phyloP scores from a whole-genome alignment of 345 rosid species.

The Laguncularia racemosa region DNA sequence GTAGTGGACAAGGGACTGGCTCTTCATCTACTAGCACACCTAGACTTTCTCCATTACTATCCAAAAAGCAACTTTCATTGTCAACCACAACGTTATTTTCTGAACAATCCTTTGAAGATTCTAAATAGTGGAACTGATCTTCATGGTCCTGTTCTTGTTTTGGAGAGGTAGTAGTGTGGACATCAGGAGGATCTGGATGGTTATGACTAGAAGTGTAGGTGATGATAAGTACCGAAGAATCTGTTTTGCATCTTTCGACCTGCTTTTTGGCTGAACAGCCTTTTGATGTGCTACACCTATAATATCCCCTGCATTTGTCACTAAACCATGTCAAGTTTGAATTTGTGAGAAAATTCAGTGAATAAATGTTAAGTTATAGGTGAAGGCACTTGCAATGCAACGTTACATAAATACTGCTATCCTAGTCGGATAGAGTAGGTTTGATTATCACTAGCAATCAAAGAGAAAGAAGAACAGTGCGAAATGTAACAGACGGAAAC shows the following conservation, averaged over 20 bases:
- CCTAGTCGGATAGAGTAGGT: too few species aligned
- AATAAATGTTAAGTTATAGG: not conserved
- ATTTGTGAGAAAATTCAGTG: not conserved
- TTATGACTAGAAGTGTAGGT: slow-evolving; percentile 60
- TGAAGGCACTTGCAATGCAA: not conserved
- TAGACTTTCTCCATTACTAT: slow-evolving; percentile 1
- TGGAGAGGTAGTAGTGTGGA: slow-evolving; percentile 9
- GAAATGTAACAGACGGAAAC: too few species aligned
- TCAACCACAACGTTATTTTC: slow-evolving; percentile 24
- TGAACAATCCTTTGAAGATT: slow-evolving; percentile 23
- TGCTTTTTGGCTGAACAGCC: slow-evolving; percentile 71
- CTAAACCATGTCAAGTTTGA: not conserved
- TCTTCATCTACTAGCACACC: slow-evolving; percentile 39
- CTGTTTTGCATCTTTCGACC: slow-evolving; percentile 64
- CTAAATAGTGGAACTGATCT: slow-evolving; percentile 37
- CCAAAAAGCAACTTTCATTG: slow-evolving; percentile 17
- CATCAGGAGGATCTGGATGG: slow-evolving; percentile 50
- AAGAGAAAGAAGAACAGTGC: too few species aligned
- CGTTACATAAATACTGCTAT: too few species aligned
- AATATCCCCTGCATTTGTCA: slow-evolving; percentile 44
- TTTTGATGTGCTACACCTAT: slow-evolving; percentile 69
- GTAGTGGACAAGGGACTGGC: slow-evolving; percentile 26
- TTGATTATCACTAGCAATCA: too few species aligned
- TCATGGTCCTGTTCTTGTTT: slow-evolving; percentile 11
- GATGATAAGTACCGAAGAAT: slow-evolving; percentile 53